phyloP scores from a whole-genome alignment of 805 yeast species.

The Metschnikowia vanudenii region DNA sequence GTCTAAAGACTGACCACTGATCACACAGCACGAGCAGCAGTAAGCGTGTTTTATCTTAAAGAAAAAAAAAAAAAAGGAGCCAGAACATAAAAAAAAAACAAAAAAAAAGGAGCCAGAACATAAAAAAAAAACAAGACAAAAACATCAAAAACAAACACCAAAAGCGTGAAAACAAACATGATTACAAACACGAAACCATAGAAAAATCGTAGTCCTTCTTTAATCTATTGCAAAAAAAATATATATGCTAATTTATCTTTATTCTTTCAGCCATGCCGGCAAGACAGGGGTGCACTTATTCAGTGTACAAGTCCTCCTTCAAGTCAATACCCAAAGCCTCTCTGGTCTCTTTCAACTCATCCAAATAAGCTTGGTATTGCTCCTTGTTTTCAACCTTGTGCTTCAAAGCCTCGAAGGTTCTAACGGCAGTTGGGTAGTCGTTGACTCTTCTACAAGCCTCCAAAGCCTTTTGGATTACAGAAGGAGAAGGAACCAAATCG shows the following conservation, averaged over 20 bases:
- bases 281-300: conserved; percentile 7
- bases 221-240: conserved; percentile 11
- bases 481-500: conserved; percentile 98
- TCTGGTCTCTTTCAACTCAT: conserved; percentile 88
- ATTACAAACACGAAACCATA: no score
- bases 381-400: conserved; percentile 93
- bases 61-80: no score
- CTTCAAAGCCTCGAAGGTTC: conserved; percentile 96
- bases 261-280: not conserved
- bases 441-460: conserved; percentile 98
- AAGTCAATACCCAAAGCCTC: conserved; percentile 89
- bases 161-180: no score
- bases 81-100: no score
- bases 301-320: conserved; percentile 76
- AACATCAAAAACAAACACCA: no score
- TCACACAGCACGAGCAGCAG: no score
- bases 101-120: no score
- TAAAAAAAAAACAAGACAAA: no score
- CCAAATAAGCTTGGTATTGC: conserved; percentile 94
- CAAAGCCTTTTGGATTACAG: conserved; percentile 91
- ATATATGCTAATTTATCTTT: conserved; percentile 2
- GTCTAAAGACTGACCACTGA: no score
- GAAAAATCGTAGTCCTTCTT: no score
- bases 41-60: no score
- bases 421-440: conserved; percentile 97